Evolutionary conservation across 805 yeast genomes (phyloP), one percentile per base, ranked within the genome.

Genomic region (Candida sithepensis): DNA sequence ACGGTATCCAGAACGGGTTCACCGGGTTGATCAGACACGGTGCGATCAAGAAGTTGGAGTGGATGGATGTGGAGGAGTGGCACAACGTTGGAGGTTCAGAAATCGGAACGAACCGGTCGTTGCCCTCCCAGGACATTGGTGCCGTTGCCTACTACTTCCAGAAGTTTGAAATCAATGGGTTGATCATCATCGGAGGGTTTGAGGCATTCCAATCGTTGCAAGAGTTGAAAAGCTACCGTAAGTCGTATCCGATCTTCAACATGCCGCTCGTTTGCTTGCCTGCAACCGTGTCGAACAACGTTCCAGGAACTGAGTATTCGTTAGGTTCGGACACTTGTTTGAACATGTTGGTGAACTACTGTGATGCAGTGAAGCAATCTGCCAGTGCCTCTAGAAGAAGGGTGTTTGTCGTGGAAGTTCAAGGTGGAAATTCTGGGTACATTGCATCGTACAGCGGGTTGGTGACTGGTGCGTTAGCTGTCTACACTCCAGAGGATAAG

Each of bases 251-350:
- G 39, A 82, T 92, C 24, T 88, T 94, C 72, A 82, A 92, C 68
- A 90, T 94, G 55, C 99, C 99, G 53, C 84, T 92, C 88, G 86
- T 88, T 38, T 81, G 88, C 58, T 77, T 94, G 55, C 99, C 99
- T 10, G 92, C 98, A 2, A 94, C 99, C 2, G 88, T 94, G 54
- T 90, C 97, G 16, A 94, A 94, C 72, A 94, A 94, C 58, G 91
- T 85, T 48, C 92, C 92, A 39, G 92, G 91, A 51, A 81, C 90
- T 2, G 90, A 85, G 66, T 85, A 84, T 64, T 84, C 90, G 0
- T 64, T 85, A 45, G 92, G 92, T 44, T 70, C 84, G 39, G 91
- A 85, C 60, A 85, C 92, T 4, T 84, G 91, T 66, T 69, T 85
- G 63, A 85, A 85, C 63, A 74, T 83, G 36, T 70, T 85, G 61